Base-by-base conservation (phyloP, 2,329 filamentous ascomycete species). In the Daldinia sp. region DNA sequence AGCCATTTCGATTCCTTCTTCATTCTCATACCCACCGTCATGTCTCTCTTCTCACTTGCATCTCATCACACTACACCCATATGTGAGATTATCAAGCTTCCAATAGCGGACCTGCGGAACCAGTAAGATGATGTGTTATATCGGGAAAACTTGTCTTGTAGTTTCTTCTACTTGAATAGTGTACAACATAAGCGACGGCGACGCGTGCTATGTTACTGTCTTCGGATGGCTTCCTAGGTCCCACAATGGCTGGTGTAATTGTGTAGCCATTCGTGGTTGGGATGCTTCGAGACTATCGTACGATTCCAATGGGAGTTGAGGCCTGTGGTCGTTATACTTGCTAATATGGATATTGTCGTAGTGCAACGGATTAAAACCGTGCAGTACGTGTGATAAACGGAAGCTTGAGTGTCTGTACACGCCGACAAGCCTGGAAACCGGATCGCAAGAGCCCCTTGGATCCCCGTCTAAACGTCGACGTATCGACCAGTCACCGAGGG, bases 361-460 rank as follows among this genome's bases (percentile, higher is more conserved):
- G 86, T 88, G 86, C 74, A 85, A 88, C 75, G 86, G 85, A 23
- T 71, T 80, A 47, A 80, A 78, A 52, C 86, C 85, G 34, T 89
- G 87, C 74, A 81, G 80, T 61, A 85, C 83, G 21, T 89, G 87
- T 75, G 76, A 78, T 43, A 87, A 85, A 76, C 82, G 84, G 73
- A 77, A 71, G 17, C 72, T 82, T 57, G 71, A 67, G 3, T 85
- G 82, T 67, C 69, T 75, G 25, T 85, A 84, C 68, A 76, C 75
- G n/a, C 66, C 77, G 61, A 69, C 72, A 53, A 70, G 63, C 48
- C 63, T 72, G 45, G 74, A 77, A 50, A 59, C 68, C 15, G 64
- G 65, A 58, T 69, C 72, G 27, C 70, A 69, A 53, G 71, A 77
- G 69, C 64, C 77, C 72, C 60, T 75, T 58, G 70, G 75, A 70